phyloP scores from a whole-genome alignment of 192 early-diverging fungal genomes.

The Backusella psychrophila region DNA sequence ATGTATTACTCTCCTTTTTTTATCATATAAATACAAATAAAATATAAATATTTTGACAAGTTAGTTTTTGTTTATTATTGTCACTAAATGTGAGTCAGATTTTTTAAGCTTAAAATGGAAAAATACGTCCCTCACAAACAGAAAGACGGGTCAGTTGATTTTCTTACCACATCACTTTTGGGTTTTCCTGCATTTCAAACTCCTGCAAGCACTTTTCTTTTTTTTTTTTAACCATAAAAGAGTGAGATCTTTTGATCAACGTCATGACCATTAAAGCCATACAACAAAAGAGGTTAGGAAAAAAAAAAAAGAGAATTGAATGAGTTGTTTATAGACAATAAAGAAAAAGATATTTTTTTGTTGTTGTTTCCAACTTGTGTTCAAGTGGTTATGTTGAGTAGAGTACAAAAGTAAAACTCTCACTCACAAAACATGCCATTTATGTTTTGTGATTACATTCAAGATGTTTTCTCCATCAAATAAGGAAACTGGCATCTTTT shows the following conservation, averaged over 20 bases:
- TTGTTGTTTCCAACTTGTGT: too few relatives aligned
- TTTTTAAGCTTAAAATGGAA: neutral
- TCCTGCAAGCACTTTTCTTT: neutral
- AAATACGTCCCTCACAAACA: neutral
- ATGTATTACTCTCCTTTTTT: constrained; percentile 1
- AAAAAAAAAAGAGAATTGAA: neutral
- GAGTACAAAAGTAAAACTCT: too few relatives aligned
- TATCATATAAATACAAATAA: neutral
- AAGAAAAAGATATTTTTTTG: too few relatives aligned
- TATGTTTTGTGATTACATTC: too few relatives aligned
- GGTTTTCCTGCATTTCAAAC: neutral
- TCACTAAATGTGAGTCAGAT: neutral
- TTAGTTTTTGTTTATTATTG: neutral
- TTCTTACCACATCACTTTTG: neutral
- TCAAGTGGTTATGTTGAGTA: too few relatives aligned
- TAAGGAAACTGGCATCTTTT: too few relatives aligned
- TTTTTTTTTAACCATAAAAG: neutral
- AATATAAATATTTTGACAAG: constrained; percentile 7
- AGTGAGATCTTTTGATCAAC: neutral
- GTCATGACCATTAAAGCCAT: neutral
- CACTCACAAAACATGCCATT: too few relatives aligned
- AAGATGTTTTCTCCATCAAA: too few relatives aligned
- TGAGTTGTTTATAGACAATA: neutral
- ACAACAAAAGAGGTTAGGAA: neutral
- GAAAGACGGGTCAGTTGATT: neutral